A percentile compares a stretch with the other conserved stretches of the same genome.
Evolutionary conservation across 1,284 basidiomycete genomes (phyloP).

Genomic region (Cryptococcus neoformans): DNA sequence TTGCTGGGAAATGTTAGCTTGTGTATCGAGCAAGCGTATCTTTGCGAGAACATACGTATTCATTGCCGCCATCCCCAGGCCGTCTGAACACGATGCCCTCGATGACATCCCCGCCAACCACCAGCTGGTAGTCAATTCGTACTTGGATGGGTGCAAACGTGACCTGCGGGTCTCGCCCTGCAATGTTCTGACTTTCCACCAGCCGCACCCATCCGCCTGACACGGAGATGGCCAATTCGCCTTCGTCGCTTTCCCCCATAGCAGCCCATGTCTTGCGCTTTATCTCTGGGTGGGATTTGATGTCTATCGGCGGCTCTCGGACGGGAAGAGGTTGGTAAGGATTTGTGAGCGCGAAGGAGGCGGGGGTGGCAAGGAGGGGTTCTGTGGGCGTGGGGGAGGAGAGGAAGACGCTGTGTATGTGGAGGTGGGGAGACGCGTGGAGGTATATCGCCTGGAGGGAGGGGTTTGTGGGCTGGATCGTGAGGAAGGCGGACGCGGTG

Average conservation of each 20-base stretch:
- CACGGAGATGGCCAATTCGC: constrained; percentile 87
- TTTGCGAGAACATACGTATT: constrained; percentile 60
- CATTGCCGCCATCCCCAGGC: constrained; percentile 39
- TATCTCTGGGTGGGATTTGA: constrained; percentile 86
- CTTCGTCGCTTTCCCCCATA: constrained; percentile 84
- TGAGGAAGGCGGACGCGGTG: constrained; percentile 43
- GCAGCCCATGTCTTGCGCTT: constrained; percentile 91
- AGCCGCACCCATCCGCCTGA: constrained; percentile 69
- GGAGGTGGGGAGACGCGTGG: constrained; percentile 41
- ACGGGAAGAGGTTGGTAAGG: constrained; percentile 48
- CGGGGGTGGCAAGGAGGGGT: constrained; percentile 60
- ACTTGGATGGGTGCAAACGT: constrained; percentile 41
- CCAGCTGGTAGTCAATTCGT: constrained; percentile 46
- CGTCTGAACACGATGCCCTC: constrained; percentile 46
- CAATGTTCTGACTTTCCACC: constrained; percentile 21
- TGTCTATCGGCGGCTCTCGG: constrained; percentile 58
- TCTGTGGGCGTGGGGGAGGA: constrained; percentile 38
- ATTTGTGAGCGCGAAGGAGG: constrained; percentile 64
- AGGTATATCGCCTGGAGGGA: constrained; percentile 43
- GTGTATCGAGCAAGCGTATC: neutral
- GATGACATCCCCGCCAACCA: constrained; percentile 32
- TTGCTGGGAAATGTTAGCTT: constrained; percentile 55
- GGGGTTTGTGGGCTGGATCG: constrained; percentile 41
- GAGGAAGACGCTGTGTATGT: constrained; percentile 40
- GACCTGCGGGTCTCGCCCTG: constrained; percentile 19